Evolutionary conservation across 2,329 filamentous ascomycete genomes (phyloP), one percentile per base, ranked within the genome.

Genomic region (Aureobasidium sp.): DNA sequence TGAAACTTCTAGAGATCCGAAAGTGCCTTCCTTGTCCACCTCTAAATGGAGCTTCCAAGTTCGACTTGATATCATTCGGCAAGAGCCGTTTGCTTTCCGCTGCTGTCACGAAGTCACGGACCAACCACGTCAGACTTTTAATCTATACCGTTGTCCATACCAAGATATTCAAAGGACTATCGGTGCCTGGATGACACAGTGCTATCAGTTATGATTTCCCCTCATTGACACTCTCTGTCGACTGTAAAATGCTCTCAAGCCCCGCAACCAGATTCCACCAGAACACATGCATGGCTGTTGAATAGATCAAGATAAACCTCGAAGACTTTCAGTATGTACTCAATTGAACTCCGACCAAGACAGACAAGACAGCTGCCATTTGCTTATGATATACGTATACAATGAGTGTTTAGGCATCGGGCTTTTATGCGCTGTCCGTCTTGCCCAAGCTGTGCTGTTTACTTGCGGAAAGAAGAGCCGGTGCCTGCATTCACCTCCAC

Each of bases 121-220:
- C 33, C 33, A 39, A 56, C 37, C 50, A 54, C 52, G 52, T 54
- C 52, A 54, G 52, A 54, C 31, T 54, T 45, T 47, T 48, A 33
- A 37, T 57, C 17, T 45, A 45, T 47, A n/a, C 15, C 27, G 33
- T 17, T 27, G 14, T 5, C 17, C 39, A 29, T 2, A 31, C 15
- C 24, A 29, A n/a, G 24, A 29, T 11, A 17, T 22, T 47, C 22
- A 24, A 14, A 42, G 22, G n/a, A 27, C 15, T 14, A 17, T 3
- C 31, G 31, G 9, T 33, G 31, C 8, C 24, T 47, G 24, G 24
- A 48, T 12, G 17, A 29, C 11, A n/a, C 24, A 48, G 44, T 24
- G 15, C 44, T 44, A 14, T 8, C 9, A 24, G 11, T 1, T 24
- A 12, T 22, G 11, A 4, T 24, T 14, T 9, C 3, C 4, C 8